Conservation (phyloP, 2,329 filamentous ascomycete species). For the Fonsecaea nubica region DNA sequence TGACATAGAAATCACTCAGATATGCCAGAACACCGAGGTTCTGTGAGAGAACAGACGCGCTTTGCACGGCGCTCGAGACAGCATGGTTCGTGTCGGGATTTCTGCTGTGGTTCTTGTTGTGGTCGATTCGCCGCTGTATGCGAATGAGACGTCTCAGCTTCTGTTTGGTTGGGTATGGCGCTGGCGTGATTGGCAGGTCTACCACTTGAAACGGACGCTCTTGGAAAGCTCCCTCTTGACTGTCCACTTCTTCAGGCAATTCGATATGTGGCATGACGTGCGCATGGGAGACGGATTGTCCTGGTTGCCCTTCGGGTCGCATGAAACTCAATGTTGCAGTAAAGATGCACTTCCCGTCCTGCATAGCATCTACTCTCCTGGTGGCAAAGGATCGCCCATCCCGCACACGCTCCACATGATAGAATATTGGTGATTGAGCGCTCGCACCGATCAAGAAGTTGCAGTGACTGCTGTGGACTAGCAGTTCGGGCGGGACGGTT, state of each 20-base stretch:
- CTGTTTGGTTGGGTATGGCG: constrained; percentile 53
- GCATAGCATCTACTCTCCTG: constrained; percentile 91
- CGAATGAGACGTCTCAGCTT: constrained; percentile 66
- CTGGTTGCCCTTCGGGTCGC: constrained; percentile 71
- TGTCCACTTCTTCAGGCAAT: constrained; percentile 51
- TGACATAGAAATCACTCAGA: constrained; percentile 91
- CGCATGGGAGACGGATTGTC: constrained; percentile 55
- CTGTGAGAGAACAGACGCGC: constrained; percentile 37
- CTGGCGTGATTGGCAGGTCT: constrained; percentile 52
- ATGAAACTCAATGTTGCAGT: constrained; percentile 93
- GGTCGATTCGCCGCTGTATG: constrained; percentile 47
- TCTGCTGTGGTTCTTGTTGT: constrained; percentile 48
- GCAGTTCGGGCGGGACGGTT: constrained; percentile 80
- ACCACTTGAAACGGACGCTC: constrained; percentile 48
- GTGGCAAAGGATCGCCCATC: constrained; percentile 90
- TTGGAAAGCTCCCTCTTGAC: constrained; percentile 34
- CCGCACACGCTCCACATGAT: constrained; percentile 92
- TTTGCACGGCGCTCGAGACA: constrained; percentile 23
- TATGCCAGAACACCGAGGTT: constrained; percentile 82
- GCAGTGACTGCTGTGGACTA: constrained; percentile 96
- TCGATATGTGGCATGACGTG: no score
- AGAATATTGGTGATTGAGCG: constrained; percentile 83
- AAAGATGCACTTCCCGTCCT: constrained; percentile 88
- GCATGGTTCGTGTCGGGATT: constrained; percentile 35
- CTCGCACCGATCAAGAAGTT: constrained; percentile 96